phyloP scores from a whole-genome alignment of 192 early-diverging fungal genomes.

The Gigaspora rosea region DNA sequence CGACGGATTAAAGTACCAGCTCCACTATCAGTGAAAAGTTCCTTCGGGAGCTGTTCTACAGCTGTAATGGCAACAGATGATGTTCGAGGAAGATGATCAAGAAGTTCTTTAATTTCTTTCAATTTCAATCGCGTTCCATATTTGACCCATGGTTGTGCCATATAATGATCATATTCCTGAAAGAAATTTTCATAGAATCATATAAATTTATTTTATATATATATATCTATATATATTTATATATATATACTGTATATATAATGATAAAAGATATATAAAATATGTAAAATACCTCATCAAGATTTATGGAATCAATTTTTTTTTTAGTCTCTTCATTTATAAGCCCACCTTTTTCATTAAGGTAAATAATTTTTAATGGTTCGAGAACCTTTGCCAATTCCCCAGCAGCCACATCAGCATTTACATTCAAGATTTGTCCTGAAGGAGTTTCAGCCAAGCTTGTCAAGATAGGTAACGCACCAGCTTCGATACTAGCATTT shows the following conservation, averaged over 20 bases:
- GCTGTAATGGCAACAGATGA: conserved; percentile 99
- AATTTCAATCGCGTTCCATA: conserved; percentile 99
- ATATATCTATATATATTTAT: too few relatives aligned
- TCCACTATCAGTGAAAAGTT: conserved; percentile 97
- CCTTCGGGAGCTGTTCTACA: conserved; percentile 98
- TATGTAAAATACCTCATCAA: conserved; percentile 79
- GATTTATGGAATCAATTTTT: conserved; percentile 95
- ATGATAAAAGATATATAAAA: not conserved
- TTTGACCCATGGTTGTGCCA: conserved; percentile 92
- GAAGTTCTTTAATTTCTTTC: conserved; percentile 93
- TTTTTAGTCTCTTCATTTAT: conserved; percentile 93
- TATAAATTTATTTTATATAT: too few relatives aligned
- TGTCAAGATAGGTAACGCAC: conserved; percentile 94
- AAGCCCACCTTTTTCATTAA: conserved; percentile 98
- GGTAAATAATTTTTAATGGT: conserved; percentile 95
- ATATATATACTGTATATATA: too few relatives aligned
- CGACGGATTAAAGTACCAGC: conserved; percentile 97
- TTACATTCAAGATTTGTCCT: conserved; percentile 98
- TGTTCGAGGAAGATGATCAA: conserved; percentile 93
- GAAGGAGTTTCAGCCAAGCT: conserved; percentile 92
- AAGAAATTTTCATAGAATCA: not conserved
- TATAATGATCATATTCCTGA: not conserved
- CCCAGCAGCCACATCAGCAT: conserved; percentile 97
- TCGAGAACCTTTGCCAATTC: conserved; percentile 95
- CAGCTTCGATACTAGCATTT: conserved; percentile 90